Evolutionary conservation across 352 stramenopile genomes (phyloP).

Genomic region (Halophytophthora batemanensis): DNA sequence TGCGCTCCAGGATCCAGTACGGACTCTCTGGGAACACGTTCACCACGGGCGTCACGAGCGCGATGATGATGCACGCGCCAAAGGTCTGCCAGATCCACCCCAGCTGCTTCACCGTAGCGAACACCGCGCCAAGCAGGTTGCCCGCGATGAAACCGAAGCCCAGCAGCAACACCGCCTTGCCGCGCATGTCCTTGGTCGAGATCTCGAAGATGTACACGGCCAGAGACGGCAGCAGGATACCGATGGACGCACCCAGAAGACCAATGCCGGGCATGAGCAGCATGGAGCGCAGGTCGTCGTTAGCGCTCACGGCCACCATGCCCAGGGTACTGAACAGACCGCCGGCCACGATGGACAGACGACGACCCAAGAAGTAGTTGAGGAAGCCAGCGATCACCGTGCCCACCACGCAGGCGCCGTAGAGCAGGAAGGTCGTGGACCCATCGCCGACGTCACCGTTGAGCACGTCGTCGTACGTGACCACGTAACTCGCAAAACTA

Average conservation of each 20-base stretch:
- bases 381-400: slow-evolving; percentile 48
- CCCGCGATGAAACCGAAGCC: slow-evolving; percentile 68
- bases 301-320: slow-evolving; percentile 65
- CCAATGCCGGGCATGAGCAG: slow-evolving; percentile 66
- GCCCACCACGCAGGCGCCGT: slow-evolving; percentile 47
- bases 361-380: slow-evolving; percentile 77
- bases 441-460: slow-evolving; percentile 57
- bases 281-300: slow-evolving; percentile 49
- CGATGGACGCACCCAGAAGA: slow-evolving; percentile 51
- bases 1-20: slow-evolving; percentile 80
- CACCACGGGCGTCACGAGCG: slow-evolving; percentile 72
- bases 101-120: slow-evolving; percentile 64
- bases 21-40: slow-evolving; percentile 86
- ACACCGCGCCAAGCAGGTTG: slow-evolving; percentile 58
- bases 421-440: slow-evolving; percentile 67
- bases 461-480: slow-evolving; percentile 71
- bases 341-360: slow-evolving; percentile 67
- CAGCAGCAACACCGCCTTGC: slow-evolving; percentile 74
- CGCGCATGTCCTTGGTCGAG: slow-evolving; percentile 77
- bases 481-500: slow-evolving; percentile 74
- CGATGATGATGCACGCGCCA: slow-evolving; percentile 69
- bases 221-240: slow-evolving; percentile 66
- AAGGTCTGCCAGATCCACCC: slow-evolving; percentile 87
- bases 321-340: slow-evolving; percentile 64
- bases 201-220: slow-evolving; percentile 87